A percentile compares a stretch with the other conserved stretches of the same genome.
Conservation (phyloP, 805 yeast genomes). For the Myxozyma monticola region DNA sequence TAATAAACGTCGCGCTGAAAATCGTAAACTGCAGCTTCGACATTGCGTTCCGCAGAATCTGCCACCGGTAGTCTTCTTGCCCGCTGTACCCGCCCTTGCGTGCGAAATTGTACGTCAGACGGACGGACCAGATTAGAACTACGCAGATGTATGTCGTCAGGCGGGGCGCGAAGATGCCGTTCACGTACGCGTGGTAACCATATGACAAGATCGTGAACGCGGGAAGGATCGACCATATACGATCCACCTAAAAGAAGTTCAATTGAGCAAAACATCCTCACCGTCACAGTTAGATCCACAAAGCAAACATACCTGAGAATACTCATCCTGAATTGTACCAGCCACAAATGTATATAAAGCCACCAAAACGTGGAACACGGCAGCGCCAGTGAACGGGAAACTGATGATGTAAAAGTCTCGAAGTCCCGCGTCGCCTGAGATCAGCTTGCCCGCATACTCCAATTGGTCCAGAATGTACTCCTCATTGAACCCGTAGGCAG, state of each 20-base stretch:
- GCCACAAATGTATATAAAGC: slow-evolving; percentile 9
- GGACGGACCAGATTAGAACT: slow-evolving; percentile 15
- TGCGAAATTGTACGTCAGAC: slow-evolving; percentile 27
- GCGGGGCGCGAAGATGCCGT: slow-evolving; percentile 4
- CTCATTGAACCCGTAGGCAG: slow-evolving; percentile 5
- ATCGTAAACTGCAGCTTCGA: slow-evolving; percentile 5
- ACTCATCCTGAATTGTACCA: slow-evolving; percentile 16
- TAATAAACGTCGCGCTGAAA: slow-evolving; percentile 20
- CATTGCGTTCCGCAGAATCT: slow-evolving; percentile 16
- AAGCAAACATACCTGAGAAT: slow-evolving; percentile 16
- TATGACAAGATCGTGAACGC: slow-evolving; percentile 16
- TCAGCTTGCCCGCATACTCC: not conserved
- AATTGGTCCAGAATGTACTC: slow-evolving; percentile 4
- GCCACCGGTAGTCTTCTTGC: slow-evolving; percentile 27
- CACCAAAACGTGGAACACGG: slow-evolving; percentile 9
- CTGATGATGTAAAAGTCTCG: slow-evolving; percentile 6
- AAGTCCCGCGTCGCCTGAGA: slow-evolving; percentile 3
- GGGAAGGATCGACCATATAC: slow-evolving; percentile 24
- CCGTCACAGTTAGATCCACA: not conserved
- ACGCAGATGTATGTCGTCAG: slow-evolving; percentile 5
- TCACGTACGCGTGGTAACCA: slow-evolving; percentile 7
- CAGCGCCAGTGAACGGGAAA: slow-evolving; percentile 22
- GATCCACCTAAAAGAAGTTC: slow-evolving; percentile 19
- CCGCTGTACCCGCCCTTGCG: slow-evolving; percentile 30
- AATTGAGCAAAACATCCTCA: not conserved